Conservation (phyloP, 176 grass and related monocot genomes). For the Oryza meridionalis region DNA sequence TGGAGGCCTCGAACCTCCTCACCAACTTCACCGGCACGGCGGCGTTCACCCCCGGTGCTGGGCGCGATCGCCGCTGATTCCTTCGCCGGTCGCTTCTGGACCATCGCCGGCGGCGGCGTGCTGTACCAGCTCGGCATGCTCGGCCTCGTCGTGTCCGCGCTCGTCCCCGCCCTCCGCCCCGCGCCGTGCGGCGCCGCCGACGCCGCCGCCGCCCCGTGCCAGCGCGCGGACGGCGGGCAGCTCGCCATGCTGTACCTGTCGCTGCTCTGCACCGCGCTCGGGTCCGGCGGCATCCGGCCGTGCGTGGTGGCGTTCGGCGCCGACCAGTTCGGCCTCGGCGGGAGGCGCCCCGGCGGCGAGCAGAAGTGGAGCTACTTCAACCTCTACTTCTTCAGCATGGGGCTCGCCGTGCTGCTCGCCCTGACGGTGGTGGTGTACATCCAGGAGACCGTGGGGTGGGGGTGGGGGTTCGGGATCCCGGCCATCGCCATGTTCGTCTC, state of each 20-base stretch:
- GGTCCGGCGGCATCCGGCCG: conserved; percentile 71
- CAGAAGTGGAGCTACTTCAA: conserved; percentile 70
- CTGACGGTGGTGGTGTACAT: conserved; percentile 69
- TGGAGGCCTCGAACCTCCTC: conserved; percentile 72
- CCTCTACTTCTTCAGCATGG: conserved; percentile 81
- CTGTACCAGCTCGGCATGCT: conserved; percentile 71
- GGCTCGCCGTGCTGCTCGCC: conserved; percentile 54
- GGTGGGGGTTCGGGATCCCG: conserved; percentile 61
- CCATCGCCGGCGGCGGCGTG: conserved; percentile 54
- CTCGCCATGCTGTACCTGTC: conserved; percentile 61
- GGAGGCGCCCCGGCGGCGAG: neutral
- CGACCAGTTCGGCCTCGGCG: conserved; percentile 50
- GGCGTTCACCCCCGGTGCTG: conserved; percentile 61
- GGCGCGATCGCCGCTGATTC: conserved; percentile 73
- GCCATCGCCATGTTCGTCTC: conserved; percentile 55
- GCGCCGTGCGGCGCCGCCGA: neutral
- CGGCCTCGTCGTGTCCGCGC: conserved; percentile 54
- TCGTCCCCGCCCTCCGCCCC: conserved; percentile 54
- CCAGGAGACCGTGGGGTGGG: conserved; percentile 76
- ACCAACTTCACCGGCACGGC: conserved; percentile 71
- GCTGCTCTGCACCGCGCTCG: conserved; percentile 52
- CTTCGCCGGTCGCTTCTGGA: conserved; percentile 77
- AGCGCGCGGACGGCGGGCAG: conserved; percentile 39
- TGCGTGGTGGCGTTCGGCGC: conserved; percentile 82
- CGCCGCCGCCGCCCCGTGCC: conserved; percentile 25